These are phyloP conservation scores for Macaranga tanarius DNA, from an alignment of 441 rosid genomes.

Conservation along the genomic window DNA sequence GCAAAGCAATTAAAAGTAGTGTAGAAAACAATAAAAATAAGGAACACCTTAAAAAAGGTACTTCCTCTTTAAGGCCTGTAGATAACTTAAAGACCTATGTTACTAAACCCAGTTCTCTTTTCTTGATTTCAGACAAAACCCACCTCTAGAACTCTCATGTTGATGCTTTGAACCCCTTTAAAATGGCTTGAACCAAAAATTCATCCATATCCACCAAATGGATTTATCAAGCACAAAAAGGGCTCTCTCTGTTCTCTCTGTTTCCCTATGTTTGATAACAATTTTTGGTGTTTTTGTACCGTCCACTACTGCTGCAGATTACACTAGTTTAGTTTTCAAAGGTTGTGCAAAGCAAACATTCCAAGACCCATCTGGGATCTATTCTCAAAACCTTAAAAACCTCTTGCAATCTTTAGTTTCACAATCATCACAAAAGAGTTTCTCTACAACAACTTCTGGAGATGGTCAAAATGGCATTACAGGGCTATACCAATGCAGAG, in stretches of 20 bases:
- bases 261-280: slow-evolving; percentile 19
- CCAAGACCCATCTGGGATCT: slow-evolving; percentile 56
- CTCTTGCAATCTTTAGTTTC: slow-evolving; percentile 53
- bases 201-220: slow-evolving; percentile 29
- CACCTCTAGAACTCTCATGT: slow-evolving; percentile 6
- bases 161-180: not conserved
- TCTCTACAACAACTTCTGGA: slow-evolving; percentile 50
- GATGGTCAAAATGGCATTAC: slow-evolving; percentile 48
- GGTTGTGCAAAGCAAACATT: slow-evolving; percentile 68
- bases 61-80: slow-evolving; percentile 5
- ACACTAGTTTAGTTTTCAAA: slow-evolving; percentile 53
- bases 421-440: slow-evolving; percentile 52
- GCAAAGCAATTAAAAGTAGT: slow-evolving; percentile 19
- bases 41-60: slow-evolving; percentile 8
- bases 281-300: slow-evolving; percentile 12
- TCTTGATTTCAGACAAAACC: slow-evolving; percentile 24
- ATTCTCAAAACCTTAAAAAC: slow-evolving; percentile 53
- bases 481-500: slow-evolving; percentile 84
- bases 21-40: slow-evolving; percentile 7
- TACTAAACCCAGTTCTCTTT: slow-evolving; percentile 4
- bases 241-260: slow-evolving; percentile 12
- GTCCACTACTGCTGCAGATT: slow-evolving; percentile 34
- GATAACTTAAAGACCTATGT: not conserved
- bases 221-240: slow-evolving; percentile 21
- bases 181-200: slow-evolving; percentile 22